Evolutionary conservation across 257 asterid genomes (phyloP).

Genomic region (Solanum sitiens): DNA sequence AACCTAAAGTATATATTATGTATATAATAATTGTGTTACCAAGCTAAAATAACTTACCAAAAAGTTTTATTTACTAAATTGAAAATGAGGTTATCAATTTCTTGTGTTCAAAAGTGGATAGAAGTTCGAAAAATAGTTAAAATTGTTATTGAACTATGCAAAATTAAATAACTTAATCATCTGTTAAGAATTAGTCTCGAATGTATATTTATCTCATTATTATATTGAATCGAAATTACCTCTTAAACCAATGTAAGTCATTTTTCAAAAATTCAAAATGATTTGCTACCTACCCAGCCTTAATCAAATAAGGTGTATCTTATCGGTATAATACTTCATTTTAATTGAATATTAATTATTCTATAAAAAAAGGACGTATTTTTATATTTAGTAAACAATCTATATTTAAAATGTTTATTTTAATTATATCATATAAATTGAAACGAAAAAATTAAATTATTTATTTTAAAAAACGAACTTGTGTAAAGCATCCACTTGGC

Average conservation of each 20-base stretch:
- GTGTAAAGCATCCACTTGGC: neutral
- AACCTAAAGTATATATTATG: too few relatives aligned
- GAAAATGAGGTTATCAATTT: neutral
- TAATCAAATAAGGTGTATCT: neutral
- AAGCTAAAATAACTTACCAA: too few relatives aligned
- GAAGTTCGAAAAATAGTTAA: neutral
- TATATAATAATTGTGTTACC: neutral
- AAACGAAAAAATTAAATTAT: too few relatives aligned
- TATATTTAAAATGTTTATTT: too few relatives aligned
- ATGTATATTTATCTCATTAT: too few relatives aligned
- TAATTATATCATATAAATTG: too few relatives aligned
- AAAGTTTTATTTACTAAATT: too few relatives aligned
- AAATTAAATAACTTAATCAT: too few relatives aligned
- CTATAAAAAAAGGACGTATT: accelerated
- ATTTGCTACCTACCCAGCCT: neutral
- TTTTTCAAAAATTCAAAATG: neutral
- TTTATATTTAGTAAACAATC: too few relatives aligned
- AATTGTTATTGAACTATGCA: neutral
- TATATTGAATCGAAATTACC: neutral
- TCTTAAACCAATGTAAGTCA: too few relatives aligned
- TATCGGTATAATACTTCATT: too few relatives aligned
- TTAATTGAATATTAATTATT: too few relatives aligned
- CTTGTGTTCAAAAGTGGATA: neutral
- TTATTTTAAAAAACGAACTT: neutral
- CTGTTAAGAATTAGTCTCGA: neutral